Evolutionary conservation across 768 basidiomycete genomes (phyloP), one percentile per base, ranked within the genome.

Genomic region (Lactarius sanguifluus): DNA sequence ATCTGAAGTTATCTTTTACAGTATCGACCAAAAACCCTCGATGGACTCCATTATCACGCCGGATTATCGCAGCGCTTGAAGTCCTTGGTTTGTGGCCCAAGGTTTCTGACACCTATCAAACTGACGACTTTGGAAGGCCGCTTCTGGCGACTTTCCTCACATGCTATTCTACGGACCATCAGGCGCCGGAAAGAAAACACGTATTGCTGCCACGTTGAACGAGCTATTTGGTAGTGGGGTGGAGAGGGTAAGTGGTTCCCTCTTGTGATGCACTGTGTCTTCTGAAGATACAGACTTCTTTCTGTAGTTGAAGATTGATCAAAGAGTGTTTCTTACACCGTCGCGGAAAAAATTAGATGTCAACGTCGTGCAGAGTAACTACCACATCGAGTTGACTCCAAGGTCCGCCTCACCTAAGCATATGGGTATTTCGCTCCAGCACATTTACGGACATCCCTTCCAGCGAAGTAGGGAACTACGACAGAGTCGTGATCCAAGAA

Each of bases 81-180:
- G 67, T 90, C 95, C 2, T 80, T 98, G 68, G 93, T 92, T 41
- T n/a, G 80, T 75, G 12, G 59, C 34, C 2, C 36, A 12, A 34
- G 1, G 15, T 59, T 25, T 52, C 58, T 15, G 59, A 38, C 66
- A 16, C 23, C 9, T n/a, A 28, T 9, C 6, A 15, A 9, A 23
- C 38, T 60, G 12, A 52, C 9, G 40, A 36, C 2, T 10, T 45
- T 4, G 41, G 1, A 73, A 94, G 92, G 89, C 96, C 0, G 84
- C 87, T 1, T 89, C 92, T 1, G 92, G 93, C 1, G 96, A 98
- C 80, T 98, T 99, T 75, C 96, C 96, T 9, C 96, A 99, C 75
- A 88, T 97, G 80, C 85, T 99, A 1, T 96, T 98, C 80, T 99
- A 98, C 73, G 96, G 96, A 0, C 96, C 96, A 10, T 92, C 92